Evolutionary conservation across 2,329 filamentous ascomycete genomes (phyloP), one percentile per base, ranked within the genome.

Genomic region (Alternaria ventricosa): DNA sequence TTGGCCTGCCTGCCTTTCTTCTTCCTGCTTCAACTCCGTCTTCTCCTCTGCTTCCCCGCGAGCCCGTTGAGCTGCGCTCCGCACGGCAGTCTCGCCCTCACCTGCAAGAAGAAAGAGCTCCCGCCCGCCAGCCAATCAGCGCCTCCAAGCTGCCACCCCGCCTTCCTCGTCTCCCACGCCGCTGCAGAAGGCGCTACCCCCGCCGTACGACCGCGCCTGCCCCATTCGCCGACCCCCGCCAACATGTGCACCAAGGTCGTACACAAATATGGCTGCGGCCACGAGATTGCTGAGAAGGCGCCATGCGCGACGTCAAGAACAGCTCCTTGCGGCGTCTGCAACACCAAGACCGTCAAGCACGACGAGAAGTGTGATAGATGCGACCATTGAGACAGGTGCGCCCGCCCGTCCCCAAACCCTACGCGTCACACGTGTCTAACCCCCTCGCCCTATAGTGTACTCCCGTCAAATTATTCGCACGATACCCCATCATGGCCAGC

Each of bases 211-310:
- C 74, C 61, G 61, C 63, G 60, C 64, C 60, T 63, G 53, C 66
- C 60, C 62, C 53, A 23, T 59, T 58, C 55, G 60, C 63, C 68
- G 53, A 54, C 56, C 63, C 57, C 60, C 67, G 66, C 70, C 70
- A 71, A 30, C 71, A 84, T 84, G 82, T 85, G 83, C 74, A 83
- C 79, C 61, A 77, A 82, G 72, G 78, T 84, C 67, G 78, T 83
- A 68, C 83, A 84, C 77, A 73, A 75, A 57, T 85, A 84, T 74
- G 76, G 78, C 69, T 85, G 83, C 73, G 82, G 81, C 69, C 83
- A 84, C 72, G 76, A 78, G 62, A 75, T 78, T 43, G 71, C 75
- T 51, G 81, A 83, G 61, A 81, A 79, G 65, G 81, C 82, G 23
- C 77, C 79, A 22, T 85, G 83, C 75, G 82, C 83, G n/a, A 79